phyloP scores from a whole-genome alignment of 805 yeast genomes.

The Wickerhamomyces hampshirensis region DNA sequence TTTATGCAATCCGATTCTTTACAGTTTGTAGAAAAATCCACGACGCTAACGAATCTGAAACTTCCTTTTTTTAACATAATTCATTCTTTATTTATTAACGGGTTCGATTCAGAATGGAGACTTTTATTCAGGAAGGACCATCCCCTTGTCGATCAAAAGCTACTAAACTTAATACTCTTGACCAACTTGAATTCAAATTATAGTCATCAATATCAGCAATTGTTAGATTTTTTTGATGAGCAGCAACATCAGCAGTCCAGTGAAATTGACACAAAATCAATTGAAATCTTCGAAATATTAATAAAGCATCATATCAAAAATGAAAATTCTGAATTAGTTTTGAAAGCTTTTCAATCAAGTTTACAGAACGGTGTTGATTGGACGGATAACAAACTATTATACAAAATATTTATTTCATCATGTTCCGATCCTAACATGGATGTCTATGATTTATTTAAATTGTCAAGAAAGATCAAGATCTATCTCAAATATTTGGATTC shows the following conservation, averaged over 20 bases:
- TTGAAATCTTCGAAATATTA: slow-evolving; percentile 9
- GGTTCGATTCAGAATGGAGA: too few relatives aligned
- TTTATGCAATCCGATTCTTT: not conserved
- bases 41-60: not conserved
- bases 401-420: slow-evolving; percentile 25
- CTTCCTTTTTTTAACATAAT: too few relatives aligned
- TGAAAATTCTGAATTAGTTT: slow-evolving; percentile 4
- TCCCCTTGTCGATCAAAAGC: not conserved
- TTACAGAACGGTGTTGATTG: slow-evolving; percentile 39
- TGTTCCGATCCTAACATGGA: slow-evolving; percentile 25
- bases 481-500: slow-evolving; percentile 35
- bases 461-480: slow-evolving; percentile 39
- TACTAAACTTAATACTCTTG: too few relatives aligned
- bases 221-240: slow-evolving; percentile 4
- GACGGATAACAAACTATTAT: slow-evolving; percentile 26
- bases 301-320: slow-evolving; percentile 9
- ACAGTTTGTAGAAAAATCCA: not conserved
- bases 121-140: too few relatives aligned
- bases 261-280: slow-evolving; percentile 3
- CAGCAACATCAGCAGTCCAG: not conserved
- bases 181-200: not conserved
- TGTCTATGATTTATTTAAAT: slow-evolving; percentile 24
- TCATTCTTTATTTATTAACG: too few relatives aligned
- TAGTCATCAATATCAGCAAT: slow-evolving; percentile 2
- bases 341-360: slow-evolving; percentile 30